phyloP scores from a whole-genome alignment of 352 stramenopile genomes.

The Aphanomyces cochlioides region DNA sequence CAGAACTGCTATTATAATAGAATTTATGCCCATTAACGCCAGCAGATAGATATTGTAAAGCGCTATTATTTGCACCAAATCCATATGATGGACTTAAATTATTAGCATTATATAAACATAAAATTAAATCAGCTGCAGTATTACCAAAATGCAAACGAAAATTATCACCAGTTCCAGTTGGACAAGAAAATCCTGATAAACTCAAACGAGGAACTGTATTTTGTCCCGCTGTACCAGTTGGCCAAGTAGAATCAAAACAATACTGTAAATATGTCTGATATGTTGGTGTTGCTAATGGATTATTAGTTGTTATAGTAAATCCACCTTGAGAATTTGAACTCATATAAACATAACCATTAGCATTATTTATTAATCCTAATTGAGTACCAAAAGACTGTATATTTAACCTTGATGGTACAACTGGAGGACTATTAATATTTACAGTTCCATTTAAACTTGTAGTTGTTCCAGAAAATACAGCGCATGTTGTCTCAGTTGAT shows the following conservation, averaged over 20 bases:
- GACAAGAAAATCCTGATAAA: not conserved
- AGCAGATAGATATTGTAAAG: not conserved
- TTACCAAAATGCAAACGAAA: conserved; percentile 4
- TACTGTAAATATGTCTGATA: conserved; percentile 17
- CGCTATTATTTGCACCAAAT: not conserved
- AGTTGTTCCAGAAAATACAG: conserved; percentile 7
- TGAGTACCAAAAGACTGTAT: conserved; percentile 1
- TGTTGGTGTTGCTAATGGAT: not conserved
- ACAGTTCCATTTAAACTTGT: conserved; percentile 4
- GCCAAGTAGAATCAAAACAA: conserved; percentile 8
- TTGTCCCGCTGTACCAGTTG: not conserved
- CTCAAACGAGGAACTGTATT: not conserved
- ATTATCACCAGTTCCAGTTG: not conserved
- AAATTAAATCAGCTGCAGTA: not conserved
- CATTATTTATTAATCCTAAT: conserved; percentile 8
- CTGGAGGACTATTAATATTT: not conserved
- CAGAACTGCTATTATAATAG: not conserved
- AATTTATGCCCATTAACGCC: not conserved
- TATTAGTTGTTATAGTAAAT: not conserved
- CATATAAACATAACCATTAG: conserved; percentile 3
- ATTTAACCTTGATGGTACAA: conserved; percentile 2
- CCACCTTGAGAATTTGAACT: not conserved
- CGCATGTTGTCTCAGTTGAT: not conserved
- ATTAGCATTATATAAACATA: conserved; percentile 14
- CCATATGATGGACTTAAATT: conserved; percentile 8